Evolutionary conservation across 805 yeast genomes (phyloP).

Genomic region (Myxozyma kluyveri): DNA sequence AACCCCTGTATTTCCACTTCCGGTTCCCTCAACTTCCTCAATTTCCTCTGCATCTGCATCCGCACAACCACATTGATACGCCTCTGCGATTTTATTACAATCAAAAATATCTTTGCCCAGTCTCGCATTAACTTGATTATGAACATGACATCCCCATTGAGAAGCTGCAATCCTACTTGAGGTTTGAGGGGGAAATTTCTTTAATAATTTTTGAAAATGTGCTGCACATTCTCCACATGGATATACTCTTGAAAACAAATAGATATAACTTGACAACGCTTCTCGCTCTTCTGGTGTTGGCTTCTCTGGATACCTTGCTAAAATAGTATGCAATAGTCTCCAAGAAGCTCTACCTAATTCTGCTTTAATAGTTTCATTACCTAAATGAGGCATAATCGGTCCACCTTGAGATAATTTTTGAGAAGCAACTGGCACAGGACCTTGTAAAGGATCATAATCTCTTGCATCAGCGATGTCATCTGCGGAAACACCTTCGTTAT

Average conservation of each 20-base stretch:
- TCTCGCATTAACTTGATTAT: constrained; percentile 77
- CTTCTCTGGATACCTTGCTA: constrained; percentile 85
- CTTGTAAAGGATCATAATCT: constrained; percentile 29
- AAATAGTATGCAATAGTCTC: constrained; percentile 85
- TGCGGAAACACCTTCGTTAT: background rate
- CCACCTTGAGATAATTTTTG: constrained; percentile 33
- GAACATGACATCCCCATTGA: constrained; percentile 93
- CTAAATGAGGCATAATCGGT: constrained; percentile 92
- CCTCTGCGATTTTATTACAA: constrained; percentile 79
- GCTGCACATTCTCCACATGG: constrained; percentile 98
- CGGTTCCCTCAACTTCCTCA: background rate
- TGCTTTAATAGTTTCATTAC: constrained; percentile 74
- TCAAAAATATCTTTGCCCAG: constrained; percentile 72
- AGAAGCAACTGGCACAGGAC: constrained; percentile 27
- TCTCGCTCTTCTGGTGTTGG: constrained; percentile 64
- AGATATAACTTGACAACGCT: constrained; percentile 62
- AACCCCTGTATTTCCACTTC: background rate
- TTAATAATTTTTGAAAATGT: constrained; percentile 72
- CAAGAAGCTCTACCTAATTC: constrained; percentile 90
- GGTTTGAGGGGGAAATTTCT: constrained; percentile 80
- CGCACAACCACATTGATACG: constrained; percentile 92
- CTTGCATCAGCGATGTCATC: constrained; percentile 27
- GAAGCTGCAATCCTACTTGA: constrained; percentile 76
- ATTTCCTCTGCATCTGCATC: constrained; percentile 9
- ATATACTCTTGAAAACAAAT: constrained; percentile 82